Evolutionary conservation across 2,329 filamentous ascomycete species (phyloP).

Genomic region (Westerdykella sp.): DNA sequence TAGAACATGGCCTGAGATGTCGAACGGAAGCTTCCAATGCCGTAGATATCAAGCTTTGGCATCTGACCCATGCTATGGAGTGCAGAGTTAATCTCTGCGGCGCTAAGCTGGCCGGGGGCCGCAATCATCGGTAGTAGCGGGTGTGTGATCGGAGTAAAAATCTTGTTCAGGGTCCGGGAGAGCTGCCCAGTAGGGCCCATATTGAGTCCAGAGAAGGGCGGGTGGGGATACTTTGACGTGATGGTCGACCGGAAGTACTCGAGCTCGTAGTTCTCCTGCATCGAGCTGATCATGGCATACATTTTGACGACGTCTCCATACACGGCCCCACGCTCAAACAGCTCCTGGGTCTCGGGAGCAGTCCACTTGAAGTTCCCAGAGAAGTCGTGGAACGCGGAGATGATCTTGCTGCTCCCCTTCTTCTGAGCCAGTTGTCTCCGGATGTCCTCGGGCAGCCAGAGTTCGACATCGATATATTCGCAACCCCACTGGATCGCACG

Average conservation of each 20-base stretch:
- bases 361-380: constrained; percentile 80
- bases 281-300: constrained; percentile 75
- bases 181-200: constrained; percentile 84
- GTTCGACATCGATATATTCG: constrained; percentile 83
- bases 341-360: constrained; percentile 61
- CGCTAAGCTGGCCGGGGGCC: constrained; percentile 77
- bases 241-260: constrained; percentile 81
- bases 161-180: constrained; percentile 74
- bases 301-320: constrained; percentile 87
- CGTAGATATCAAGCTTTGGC: constrained; percentile 73
- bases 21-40: constrained; percentile 66
- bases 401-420: constrained; percentile 74
- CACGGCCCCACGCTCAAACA: constrained; percentile 65
- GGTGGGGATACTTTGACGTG: constrained; percentile 61
- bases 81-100: constrained; percentile 76
- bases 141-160: constrained; percentile 84
- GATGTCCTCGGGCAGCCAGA: constrained; percentile 77
- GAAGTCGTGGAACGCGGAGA: constrained; percentile 89
- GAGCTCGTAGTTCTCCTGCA: constrained; percentile 83
- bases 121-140: constrained; percentile 77
- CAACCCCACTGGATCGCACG: constrained; percentile 83
- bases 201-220: constrained; percentile 75
- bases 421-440: constrained; percentile 60
- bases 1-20: constrained; percentile 78
- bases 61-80: constrained; percentile 73